These are phyloP conservation scores for Tylopilus plumbeoviolaceoides DNA, from an alignment of 768 basidiomycete species.

Conservation along the genomic window DNA sequence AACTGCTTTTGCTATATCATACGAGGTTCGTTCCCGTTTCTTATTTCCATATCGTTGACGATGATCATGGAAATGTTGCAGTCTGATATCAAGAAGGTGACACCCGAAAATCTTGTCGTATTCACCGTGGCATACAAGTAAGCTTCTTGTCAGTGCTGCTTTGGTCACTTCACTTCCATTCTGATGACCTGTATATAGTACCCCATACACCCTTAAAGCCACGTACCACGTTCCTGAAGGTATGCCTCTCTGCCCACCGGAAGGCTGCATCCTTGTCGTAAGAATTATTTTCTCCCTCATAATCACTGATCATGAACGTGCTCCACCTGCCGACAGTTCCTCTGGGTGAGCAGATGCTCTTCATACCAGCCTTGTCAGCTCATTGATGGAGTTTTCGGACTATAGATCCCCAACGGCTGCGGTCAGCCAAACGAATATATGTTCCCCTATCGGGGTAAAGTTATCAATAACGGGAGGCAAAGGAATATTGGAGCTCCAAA, in stretches of 20 bases:
- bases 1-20: constrained; percentile 7
- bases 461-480: neutral
- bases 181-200: neutral
- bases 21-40: constrained; percentile 8
- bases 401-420: constrained; percentile 6
- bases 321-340: neutral
- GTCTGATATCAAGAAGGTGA: neutral
- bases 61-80: neutral
- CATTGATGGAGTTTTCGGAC: neutral
- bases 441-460: neutral
- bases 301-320: neutral
- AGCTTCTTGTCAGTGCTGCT: neutral
- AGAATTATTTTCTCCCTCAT: neutral
- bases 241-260: constrained; percentile 2
- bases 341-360: constrained; percentile 7
- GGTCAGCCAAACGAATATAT: constrained; percentile 10
- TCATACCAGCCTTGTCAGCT: neutral
- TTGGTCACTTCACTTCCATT: neutral
- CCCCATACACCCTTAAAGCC: constrained; percentile 1
- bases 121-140: neutral
- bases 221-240: constrained; percentile 5
- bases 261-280: constrained; percentile 2
- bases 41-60: neutral
- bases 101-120: neutral
- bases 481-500: constrained; percentile 5